Conservation (phyloP, 2,329 filamentous ascomycete genomes). For the Neofusicoccum laricinum region DNA sequence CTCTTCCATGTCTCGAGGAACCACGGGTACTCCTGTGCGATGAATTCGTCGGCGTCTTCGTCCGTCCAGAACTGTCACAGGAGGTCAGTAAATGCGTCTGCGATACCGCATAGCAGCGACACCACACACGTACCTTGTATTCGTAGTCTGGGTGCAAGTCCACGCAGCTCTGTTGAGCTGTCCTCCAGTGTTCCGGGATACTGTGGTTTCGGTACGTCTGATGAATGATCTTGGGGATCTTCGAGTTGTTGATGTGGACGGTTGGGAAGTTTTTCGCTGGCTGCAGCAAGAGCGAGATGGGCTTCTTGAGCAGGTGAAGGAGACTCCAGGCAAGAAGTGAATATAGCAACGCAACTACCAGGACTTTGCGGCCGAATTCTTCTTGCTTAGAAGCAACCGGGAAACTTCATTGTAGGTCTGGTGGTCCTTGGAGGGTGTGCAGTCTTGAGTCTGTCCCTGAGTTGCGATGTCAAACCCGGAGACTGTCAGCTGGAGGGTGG, state of each 20-base stretch:
- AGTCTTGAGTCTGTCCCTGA: neutral
- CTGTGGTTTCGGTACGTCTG: conserved; percentile 71
- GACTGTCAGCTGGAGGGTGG: no score
- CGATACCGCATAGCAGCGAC: no score
- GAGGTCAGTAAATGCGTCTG: neutral
- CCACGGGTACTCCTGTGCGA: conserved; percentile 22
- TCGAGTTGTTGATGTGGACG: neutral
- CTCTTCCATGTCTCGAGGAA: conserved; percentile 24
- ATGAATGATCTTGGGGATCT: conserved; percentile 72
- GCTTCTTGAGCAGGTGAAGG: neutral
- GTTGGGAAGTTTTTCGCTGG: neutral
- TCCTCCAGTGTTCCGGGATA: conserved; percentile 65
- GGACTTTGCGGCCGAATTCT: neutral
- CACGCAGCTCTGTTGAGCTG: conserved; percentile 63
- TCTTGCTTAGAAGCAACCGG: neutral
- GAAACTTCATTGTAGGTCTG: neutral
- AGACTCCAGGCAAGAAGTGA: neutral
- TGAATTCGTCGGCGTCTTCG: conserved; percentile 20
- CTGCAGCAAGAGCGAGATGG: neutral
- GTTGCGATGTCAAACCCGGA: no score
- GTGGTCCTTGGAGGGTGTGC: neutral
- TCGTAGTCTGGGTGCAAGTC: conserved; percentile 68
- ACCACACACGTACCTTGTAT: conserved; percentile 52
- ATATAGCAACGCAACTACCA: neutral
- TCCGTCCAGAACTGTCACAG: conserved; percentile 20